These are phyloP conservation scores for Quercus parvula DNA, from an alignment of 306 rosid species.

Conservation along the genomic window DNA sequence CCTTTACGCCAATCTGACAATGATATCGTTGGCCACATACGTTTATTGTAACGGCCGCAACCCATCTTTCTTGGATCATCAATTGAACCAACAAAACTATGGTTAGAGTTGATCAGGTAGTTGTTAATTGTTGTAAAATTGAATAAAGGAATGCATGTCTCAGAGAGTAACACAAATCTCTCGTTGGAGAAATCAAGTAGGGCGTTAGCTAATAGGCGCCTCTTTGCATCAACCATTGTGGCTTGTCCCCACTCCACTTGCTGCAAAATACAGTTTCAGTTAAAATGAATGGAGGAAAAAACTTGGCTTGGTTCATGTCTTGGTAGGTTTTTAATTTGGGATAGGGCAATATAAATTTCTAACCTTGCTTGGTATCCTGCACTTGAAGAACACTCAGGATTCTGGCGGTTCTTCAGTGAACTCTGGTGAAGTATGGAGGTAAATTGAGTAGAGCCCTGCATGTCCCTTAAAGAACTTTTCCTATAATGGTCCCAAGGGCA, in stretches of 20 bases:
- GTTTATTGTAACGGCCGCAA: conserved; percentile 28
- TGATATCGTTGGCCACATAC: conserved; percentile 22
- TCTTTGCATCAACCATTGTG: conserved; percentile 36
- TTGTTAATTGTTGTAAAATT: conserved; percentile 39
- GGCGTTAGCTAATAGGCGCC: conserved; percentile 43
- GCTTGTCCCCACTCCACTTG: conserved; percentile 34
- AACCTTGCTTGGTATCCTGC: conserved; percentile 43
- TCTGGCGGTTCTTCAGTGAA: conserved; percentile 6
- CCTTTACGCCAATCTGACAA: conserved; percentile 34
- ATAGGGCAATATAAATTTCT: neutral
- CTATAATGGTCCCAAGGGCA: conserved; percentile 42
- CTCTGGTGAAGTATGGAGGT: conserved; percentile 31
- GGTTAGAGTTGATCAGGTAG: conserved; percentile 32
- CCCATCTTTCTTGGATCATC: conserved; percentile 25
- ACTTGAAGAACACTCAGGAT: conserved; percentile 29
- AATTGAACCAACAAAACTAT: conserved; percentile 28
- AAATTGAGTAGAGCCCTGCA: conserved; percentile 28
- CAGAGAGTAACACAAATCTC: conserved; percentile 40
- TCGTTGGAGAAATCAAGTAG: conserved; percentile 46
- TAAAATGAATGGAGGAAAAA: neutral
- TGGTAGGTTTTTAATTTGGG: neutral
- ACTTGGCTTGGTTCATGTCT: no score
- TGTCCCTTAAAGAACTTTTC: conserved; percentile 38
- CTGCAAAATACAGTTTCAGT: conserved; percentile 12
- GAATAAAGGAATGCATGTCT: conserved; percentile 43